A percentile compares a stretch with the other conserved stretches of the same genome.
These are phyloP conservation scores for Thozetella sp. DNA, from an alignment of 495 filamentous ascomycete species.

Conservation along the genomic window DNA sequence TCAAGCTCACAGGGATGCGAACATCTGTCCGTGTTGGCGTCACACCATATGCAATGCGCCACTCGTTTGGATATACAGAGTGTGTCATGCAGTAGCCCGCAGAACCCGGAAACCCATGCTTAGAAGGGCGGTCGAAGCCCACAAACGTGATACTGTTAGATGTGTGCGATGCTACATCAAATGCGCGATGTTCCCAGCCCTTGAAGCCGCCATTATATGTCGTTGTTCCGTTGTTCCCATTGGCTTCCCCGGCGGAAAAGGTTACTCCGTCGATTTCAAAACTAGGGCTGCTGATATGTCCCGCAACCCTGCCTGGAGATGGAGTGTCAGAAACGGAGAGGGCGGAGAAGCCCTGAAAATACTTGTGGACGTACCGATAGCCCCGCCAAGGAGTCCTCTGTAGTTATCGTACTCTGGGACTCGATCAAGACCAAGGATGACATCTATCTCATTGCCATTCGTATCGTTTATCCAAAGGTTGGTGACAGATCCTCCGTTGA, in stretches of 20 bases:
- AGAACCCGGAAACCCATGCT: background rate
- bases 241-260: background rate
- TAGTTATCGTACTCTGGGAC: too few species aligned
- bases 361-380: too few species aligned
- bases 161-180: background rate
- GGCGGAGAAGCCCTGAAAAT: too few species aligned
- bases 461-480: conserved; percentile 5
- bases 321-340: too few species aligned
- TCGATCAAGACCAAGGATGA: conserved; percentile 3
- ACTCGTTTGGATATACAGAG: background rate
- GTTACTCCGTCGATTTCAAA: background rate
- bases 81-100: background rate
- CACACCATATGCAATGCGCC: background rate
- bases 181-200: background rate
- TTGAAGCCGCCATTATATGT: background rate
- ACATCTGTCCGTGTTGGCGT: background rate
- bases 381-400: too few species aligned
- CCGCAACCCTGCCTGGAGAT: too few species aligned
- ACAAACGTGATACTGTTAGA: conserved; percentile 5
- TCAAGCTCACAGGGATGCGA: background rate
- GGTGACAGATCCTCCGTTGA: background rate
- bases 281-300: background rate
- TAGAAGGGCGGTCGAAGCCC: background rate
- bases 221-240: background rate
- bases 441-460: conserved; percentile 1